These are phyloP conservation scores for Cladosporium cucumerinum DNA, from an alignment of 2,329 filamentous ascomycete species.

Conservation along the genomic window DNA sequence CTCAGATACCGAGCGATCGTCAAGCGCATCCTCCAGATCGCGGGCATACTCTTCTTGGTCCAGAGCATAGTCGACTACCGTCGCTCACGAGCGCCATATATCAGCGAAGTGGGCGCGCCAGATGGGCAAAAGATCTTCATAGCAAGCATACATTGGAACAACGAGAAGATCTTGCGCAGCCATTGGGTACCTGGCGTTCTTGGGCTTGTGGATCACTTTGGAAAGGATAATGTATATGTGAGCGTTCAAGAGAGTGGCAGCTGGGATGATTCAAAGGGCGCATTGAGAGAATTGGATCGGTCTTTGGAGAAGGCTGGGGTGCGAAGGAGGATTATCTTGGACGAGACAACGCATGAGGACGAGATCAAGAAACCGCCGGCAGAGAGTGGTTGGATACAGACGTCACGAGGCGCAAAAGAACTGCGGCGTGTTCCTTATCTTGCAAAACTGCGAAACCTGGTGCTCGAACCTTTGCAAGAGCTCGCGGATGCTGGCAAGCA, in stretches of 20 bases:
- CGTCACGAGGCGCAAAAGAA: slow-evolving; percentile 51
- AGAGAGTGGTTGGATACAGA: slow-evolving; percentile 62
- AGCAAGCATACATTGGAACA: slow-evolving; percentile 67
- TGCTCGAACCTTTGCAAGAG: slow-evolving; percentile 57
- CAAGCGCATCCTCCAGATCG: slow-evolving; percentile 12
- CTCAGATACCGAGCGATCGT: slow-evolving; percentile 6
- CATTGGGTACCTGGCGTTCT: slow-evolving; percentile 63
- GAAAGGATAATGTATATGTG: slow-evolving; percentile 64
- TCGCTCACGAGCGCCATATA: not conserved
- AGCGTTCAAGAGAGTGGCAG: slow-evolving; percentile 67
- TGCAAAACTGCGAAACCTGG: slow-evolving; percentile 60
- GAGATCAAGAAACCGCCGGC: slow-evolving; percentile 49
- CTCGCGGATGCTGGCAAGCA: slow-evolving; percentile 49
- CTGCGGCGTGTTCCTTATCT: slow-evolving; percentile 67
- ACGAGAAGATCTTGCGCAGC: slow-evolving; percentile 55
- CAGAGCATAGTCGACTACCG: slow-evolving; percentile 14
- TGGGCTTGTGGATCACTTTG: slow-evolving; percentile 55
- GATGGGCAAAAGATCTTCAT: slow-evolving; percentile 54
- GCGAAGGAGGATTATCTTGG: slow-evolving; percentile 54
- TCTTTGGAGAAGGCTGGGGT: slow-evolving; percentile 54
- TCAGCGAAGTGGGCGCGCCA: not conserved
- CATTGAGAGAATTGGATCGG: slow-evolving; percentile 55
- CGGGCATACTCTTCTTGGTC: slow-evolving; percentile 4
- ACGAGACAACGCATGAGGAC: slow-evolving; percentile 57
- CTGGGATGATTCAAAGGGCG: slow-evolving; percentile 64